A percentile compares a stretch with the other conserved stretches of the same genome.
Conservation (phyloP, 2,329 filamentous ascomycete species). For the Aphanocladium album region DNA sequence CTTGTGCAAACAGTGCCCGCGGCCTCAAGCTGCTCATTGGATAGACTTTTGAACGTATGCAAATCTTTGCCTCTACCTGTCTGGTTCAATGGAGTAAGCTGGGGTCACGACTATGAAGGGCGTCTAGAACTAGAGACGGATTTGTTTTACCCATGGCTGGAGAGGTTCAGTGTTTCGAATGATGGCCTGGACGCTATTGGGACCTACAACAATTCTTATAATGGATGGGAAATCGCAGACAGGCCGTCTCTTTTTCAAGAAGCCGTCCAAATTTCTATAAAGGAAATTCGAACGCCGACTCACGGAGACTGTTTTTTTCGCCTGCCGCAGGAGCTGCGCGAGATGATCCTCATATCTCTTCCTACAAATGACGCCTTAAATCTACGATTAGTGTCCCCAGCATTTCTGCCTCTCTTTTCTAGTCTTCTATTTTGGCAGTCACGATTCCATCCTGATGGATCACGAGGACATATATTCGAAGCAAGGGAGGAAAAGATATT, state of each 20-base stretch:
- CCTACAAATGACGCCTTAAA: neutral
- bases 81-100: neutral
- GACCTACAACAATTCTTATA: neutral
- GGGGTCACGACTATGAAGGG: neutral
- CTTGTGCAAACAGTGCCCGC: neutral
- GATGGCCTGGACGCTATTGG: neutral
- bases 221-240: neutral
- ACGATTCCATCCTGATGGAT: neutral
- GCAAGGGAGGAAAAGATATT: neutral
- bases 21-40: neutral
- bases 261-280: neutral
- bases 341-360: neutral
- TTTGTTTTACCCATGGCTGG: neutral
- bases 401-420: neutral
- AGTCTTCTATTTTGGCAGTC: neutral
- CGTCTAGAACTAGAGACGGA: neutral
- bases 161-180: neutral
- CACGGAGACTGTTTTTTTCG: neutral
- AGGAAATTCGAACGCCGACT: neutral
- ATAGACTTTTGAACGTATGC: neutral
- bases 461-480: neutral
- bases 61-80: neutral
- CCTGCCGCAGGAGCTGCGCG: neutral
- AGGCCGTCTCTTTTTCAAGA: neutral
- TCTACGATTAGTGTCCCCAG: neutral